Base-by-base conservation (phyloP, 805 yeast genomes). In the Candida schatavii region DNA sequence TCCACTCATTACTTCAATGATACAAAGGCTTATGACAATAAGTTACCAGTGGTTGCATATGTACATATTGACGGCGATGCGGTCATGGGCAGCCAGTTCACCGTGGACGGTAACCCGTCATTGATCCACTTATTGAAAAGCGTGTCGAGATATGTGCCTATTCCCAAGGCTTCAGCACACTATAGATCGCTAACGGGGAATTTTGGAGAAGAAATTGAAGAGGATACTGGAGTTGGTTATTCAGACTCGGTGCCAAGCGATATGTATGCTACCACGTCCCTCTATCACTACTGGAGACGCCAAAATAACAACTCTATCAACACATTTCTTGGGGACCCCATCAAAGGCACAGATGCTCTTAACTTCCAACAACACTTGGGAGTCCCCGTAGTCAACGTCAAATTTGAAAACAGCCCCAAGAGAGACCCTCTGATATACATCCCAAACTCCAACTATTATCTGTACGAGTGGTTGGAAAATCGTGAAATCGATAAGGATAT, bases 11-110 rank as follows among this genome's bases (percentile, higher is more conserved):
- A 42, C 17, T 39, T 56, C 3, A 55, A 57, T 20, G 67, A 60
- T 35, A 28, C 49, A 2, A 41, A 33, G 1, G 42, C 50, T 3
- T 54, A 60, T 27, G 52, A 47, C 21, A 28, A 43, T 3, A 58
- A 55, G 33, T 39, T 49, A 25, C 63, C 68, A 1, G 47, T 66
- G 3, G 37, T 68, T 11, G 59, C 64, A 2, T 70, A 64, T 47
- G 64, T 70, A 31, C 63, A 70, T 43, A 57, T 70, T 28, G 74
- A 70, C 40, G 57, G 58, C 4, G 71, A 66, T 49, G 62, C 63
- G 14, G 59, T 70, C 3, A 60, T 61, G 5, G 75, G 75, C 0
- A 56, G 63, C 34, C 56, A 59, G 30, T 62, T 70, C 33, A 40
- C 48, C 6, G 67, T 68, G 6, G 68, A 61, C 34, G 45, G 66